Evolutionary conservation across 225 moss, liverwort and hornwort species (phyloP), one percentile per base, ranked within the genome.

Genomic region (Neckera pumila): DNA sequence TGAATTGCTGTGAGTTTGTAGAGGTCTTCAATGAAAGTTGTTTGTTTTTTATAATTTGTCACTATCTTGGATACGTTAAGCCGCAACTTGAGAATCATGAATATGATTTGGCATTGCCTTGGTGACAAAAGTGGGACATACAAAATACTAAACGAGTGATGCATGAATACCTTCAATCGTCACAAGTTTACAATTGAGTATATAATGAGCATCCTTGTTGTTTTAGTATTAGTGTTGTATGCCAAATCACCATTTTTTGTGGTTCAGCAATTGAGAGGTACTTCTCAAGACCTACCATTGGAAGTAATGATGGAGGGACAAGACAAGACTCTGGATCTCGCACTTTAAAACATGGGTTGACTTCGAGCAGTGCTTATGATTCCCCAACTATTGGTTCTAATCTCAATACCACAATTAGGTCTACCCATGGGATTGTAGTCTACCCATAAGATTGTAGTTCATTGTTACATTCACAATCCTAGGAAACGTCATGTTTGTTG

Each of bases 341-440:
- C 12, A 70, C 40, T 14, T 40, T 0, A 25, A 3, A 70, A 25
- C 7, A 70, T 40, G 7, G 36, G 40, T 0, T 25, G 1, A 70
- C 5, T 70, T 70, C 25, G 14, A 22, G 2, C 3, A 25, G 3
- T 3, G 3, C 13, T 70, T 2, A 22, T 25, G 4, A 14, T 4
- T 40, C 40, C 5, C 40, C 1, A 0, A 25, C 6, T 70, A 0
- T 2, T 8, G 0, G 8, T 70, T 40, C 40, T 0, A 70, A 6
- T 38, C 8, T 25, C 0, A 70, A 1, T 25, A 70, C 1, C 14
- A 8, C 7, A 70, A 11, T 40, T 70, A 25, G 23, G 5, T 40
- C 13, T 10, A 65, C 1, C 10, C 2, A 70, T 19, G 23, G 23
- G 38, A 12, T 6, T 70, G 12, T 40, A 11, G 14, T 23, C 5